Conservation (phyloP, 164 flowering plant genomes). For the Tetracentron sinense region DNA sequence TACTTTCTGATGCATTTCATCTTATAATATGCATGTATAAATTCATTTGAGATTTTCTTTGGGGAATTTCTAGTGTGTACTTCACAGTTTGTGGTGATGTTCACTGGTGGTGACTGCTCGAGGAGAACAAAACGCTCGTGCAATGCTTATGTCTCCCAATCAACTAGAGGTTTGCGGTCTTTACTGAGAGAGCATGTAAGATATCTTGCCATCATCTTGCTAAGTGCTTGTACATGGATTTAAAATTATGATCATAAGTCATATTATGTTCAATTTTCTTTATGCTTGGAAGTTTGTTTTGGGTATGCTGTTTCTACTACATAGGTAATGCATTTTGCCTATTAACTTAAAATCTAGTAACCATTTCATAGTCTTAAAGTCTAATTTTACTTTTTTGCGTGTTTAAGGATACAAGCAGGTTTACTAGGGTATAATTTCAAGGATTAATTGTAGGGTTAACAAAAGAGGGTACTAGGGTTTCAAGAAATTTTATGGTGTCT, state of each 20-base stretch:
- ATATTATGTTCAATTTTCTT: neutral
- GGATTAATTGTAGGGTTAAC: no score
- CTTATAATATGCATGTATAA: no score
- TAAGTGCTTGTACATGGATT: neutral
- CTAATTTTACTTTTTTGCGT: no score
- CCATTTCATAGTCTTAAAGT: no score
- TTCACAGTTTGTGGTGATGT: slow-evolving; percentile 84
- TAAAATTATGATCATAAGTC: neutral
- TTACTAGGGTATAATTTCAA: no score
- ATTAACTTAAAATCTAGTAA: no score
- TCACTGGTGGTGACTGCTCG: slow-evolving; percentile 35
- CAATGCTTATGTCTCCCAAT: slow-evolving; percentile 81
- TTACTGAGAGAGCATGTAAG: slow-evolving; percentile 82
- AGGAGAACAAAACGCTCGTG: slow-evolving; percentile 40
- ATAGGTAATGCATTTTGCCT: no score
- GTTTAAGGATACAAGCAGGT: no score
- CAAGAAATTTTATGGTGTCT: no score
- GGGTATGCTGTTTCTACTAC: no score
- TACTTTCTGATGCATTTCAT: no score
- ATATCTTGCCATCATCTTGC: slow-evolving; percentile 1
- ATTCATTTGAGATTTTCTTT: slow-evolving; percentile 7
- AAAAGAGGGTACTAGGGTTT: no score
- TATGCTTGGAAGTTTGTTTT: neutral
- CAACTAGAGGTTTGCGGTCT: slow-evolving; percentile 82
- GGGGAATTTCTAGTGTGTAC: slow-evolving; percentile 58